Evolutionary conservation across 139 green algal genomes (phyloP).

Genomic region (Nannochloris sp.): DNA sequence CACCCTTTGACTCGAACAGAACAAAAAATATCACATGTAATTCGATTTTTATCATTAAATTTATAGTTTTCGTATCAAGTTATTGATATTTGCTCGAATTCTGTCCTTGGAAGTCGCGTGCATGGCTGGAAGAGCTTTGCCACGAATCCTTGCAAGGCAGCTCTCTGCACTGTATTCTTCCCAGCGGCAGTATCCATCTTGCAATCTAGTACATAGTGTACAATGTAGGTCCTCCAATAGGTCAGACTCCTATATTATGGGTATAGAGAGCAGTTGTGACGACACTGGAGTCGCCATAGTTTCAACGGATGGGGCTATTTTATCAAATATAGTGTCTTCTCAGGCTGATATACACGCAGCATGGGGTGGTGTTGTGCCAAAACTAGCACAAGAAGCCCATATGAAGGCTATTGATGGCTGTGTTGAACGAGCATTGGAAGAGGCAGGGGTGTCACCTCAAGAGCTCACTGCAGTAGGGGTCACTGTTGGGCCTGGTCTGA

Average conservation of each 20-base stretch:
- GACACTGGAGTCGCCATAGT: constrained; percentile 91
- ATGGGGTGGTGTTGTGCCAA: constrained; percentile 89
- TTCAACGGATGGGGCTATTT: constrained; percentile 48
- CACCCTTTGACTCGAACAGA: too few species aligned
- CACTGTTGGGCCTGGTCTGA: constrained; percentile 88
- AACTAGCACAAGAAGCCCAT: constrained; percentile 82
- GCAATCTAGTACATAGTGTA: not conserved
- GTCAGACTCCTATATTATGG: constrained; percentile 57
- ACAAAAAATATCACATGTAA: too few species aligned
- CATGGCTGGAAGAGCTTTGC: too few species aligned
- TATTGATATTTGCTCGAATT: too few species aligned
- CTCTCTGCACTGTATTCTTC: not conserved
- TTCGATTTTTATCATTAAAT: too few species aligned
- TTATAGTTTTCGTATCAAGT: too few species aligned
- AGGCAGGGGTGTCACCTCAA: constrained; percentile 31
- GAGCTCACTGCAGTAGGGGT: constrained; percentile 80
- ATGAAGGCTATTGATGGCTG: constrained; percentile 77
- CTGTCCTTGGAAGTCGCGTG: too few species aligned
- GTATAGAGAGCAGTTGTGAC: constrained; percentile 94
- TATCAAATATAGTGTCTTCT: constrained; percentile 65
- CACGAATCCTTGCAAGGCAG: too few species aligned
- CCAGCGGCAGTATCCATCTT: not conserved
- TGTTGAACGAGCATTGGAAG: constrained; percentile 59
- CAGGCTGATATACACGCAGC: constrained; percentile 88
- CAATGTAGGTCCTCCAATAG: not conserved